Base-by-base conservation (phyloP, 345 rosid genomes). In the Corchorus olitorius region DNA sequence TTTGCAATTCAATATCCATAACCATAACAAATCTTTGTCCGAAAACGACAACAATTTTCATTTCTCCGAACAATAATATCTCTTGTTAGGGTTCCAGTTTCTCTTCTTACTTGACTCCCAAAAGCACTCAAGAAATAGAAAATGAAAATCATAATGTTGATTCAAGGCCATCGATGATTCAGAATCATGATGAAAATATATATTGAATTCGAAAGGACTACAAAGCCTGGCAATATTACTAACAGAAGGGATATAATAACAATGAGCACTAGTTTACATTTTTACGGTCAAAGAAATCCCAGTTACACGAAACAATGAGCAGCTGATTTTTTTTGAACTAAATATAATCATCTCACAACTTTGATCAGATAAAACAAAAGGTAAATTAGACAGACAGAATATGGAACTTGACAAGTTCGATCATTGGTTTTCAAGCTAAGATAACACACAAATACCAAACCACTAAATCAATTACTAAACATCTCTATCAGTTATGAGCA, bases 71-170 rank as follows among this genome's bases (percentile, higher is more conserved):
- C 49, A 74, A 74, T 35, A 74, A 74, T 20, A 6, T 22, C 66
- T 16, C 9, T 34, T 46, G 59, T 22, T 45, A 67, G 74, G 67
- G 59, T 19, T 46, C 74, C 58, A 67, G 63, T n/a, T 72, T 69
- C 62, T 73, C 74, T 74, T 58, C 70, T 27, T 56, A 66, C 15
- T 13, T 12, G 34, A 74, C 74, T 22, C 77, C 74, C 35, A 61
- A 59, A 20, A 59, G 69, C 50, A 65, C 3, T 20, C 61, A 37
- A 19, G 54, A 17, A 13, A 34, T 70, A 4, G 76, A 56, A 56
- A 16, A 62, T 48, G 76, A 56, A 56, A 16, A 62, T 19, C 55
- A 22, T 43, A 39, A 10, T 20, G n/a, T 33, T 37, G 27, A 60
- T 11, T 10, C 56, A 19, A 68, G 69, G 11, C 56, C 73, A 35